Percentiles rank a stretch among this genome's conserved stretches.
These are phyloP conservation scores for Letharia lupina DNA, from an alignment of 495 filamentous ascomycete genomes.

Conservation along the genomic window DNA sequence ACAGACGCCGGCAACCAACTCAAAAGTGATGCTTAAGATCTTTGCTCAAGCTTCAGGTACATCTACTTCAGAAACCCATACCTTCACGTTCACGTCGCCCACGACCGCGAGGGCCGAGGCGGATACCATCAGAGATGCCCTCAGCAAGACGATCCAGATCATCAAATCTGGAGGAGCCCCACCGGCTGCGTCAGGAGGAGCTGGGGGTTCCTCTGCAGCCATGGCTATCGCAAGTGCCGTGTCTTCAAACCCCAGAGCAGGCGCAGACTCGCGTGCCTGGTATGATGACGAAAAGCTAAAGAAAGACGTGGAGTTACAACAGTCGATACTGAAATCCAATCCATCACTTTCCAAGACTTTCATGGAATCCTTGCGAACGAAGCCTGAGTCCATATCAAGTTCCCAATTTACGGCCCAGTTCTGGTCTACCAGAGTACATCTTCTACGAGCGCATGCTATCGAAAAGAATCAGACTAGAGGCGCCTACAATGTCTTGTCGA, in stretches of 20 bases:
- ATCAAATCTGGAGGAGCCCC: conserved; percentile 48
- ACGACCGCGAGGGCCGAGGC: conserved; percentile 71
- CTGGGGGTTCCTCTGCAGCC: conserved; percentile 40
- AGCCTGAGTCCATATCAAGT: conserved; percentile 70
- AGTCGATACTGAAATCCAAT: conserved; percentile 73
- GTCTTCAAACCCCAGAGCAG: conserved; percentile 27
- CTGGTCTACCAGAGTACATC: conserved; percentile 77
- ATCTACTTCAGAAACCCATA: conserved; percentile 55
- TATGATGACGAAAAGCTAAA: conserved; percentile 72
- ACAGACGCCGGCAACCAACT: conserved; percentile 70
- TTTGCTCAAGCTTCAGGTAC: conserved; percentile 56
- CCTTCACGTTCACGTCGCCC: conserved; percentile 79
- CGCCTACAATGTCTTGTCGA: conserved; percentile 84
- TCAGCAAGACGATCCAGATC: conserved; percentile 67
- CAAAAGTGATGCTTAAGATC: conserved; percentile 88
- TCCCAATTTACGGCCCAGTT: conserved; percentile 79
- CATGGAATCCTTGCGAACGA: conserved; percentile 65
- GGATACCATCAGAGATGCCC: conserved; percentile 68
- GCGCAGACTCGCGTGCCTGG: conserved; percentile 44
- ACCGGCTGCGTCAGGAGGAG: conserved; percentile 34
- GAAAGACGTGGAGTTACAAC: conserved; percentile 67
- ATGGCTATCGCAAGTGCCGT: conserved; percentile 54
- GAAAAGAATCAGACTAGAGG: conserved; percentile 77
- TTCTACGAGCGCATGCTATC: conserved; percentile 83
- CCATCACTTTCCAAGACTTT: conserved; percentile 67